Evolutionary conservation across 768 basidiomycete genomes (phyloP), one percentile per base, ranked within the genome.

Genomic region (Termitomyces heimii): DNA sequence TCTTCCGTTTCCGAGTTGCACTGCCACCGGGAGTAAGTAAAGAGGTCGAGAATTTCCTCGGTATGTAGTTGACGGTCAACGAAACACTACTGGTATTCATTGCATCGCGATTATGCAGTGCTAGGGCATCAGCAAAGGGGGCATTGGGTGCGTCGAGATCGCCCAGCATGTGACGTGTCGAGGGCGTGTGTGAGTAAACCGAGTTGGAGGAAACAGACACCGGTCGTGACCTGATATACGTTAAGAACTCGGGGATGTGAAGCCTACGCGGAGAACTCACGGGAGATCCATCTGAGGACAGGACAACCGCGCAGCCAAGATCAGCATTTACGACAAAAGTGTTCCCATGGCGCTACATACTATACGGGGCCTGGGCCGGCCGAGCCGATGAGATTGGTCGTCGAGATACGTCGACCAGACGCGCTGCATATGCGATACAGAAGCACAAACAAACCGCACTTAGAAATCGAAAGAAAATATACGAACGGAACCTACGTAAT

Each of bases 31-130:
- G 63, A 67, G 74, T 61, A 66, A 72, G 70, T 63, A 68, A 68
- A 56, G 69, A 66, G 16, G 57, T 24, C 4, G 84, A 81, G 70
- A 87, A 87, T 71, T 88, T 88, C 46, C 76, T 68, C 12, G 86
- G 86, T 20, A 87, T 74, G 66, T 86, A 87, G 68, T 86, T 84
- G 65, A 85, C 75, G 37, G 60, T 63, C 18, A 66, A 54, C 9
- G 72, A 71, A 13, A 71, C 54, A 44, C 49, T 44, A 63, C 62
- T 63, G 5, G 55, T 56, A 34, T 65, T 63, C 24, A 47, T 54
- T 32, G 35, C 24, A 7, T 55, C 56, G 5, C 52, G 47, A 18
- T 24, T 35, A 24, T 44, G 22, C 3, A 4, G 20, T 1, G 42
- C 20, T 10, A 42, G 8, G 4, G 8, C 22, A 2, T 61, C 60